Base-by-base conservation (phyloP, 257 asterid species). In the Thymus quinquecostatus region DNA sequence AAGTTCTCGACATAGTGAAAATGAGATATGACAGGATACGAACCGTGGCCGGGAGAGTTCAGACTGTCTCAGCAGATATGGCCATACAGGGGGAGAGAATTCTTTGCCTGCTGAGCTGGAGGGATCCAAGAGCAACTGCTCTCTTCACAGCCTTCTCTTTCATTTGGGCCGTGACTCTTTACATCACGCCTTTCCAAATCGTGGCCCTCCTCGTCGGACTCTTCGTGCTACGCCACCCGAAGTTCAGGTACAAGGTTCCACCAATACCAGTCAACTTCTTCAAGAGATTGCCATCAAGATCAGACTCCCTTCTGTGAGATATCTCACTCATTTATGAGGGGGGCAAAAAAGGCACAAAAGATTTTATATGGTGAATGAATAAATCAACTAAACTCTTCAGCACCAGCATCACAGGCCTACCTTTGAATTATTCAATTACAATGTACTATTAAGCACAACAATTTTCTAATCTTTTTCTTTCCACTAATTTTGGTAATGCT, bases 51-150 rank as follows among this genome's bases (percentile, higher is more conserved):
- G 95, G 96, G 3, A 76, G 88, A 80, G 97, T 94, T 65, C 98
- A 94, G 55, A 86, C 79, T 0, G 97, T 86, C 77, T 68, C 88
- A 1, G 93, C 96, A 21, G 98, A 91, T 75, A 70, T 91, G 81
- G 98, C 98, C 8, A 84, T 85, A 6, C 98, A 93, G 69, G 98
- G 87, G 10, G 98, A 94, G 79, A 82, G 98, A 69, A 87, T 86
- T 11, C 89, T 89, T 41, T 75, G 90, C 28, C 74, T 94, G 73
- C 72, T 94, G 64, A 94, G 88, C 87, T 94, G 98, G 98, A 86
- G 98, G 80, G 98, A 94, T 72, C 96, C 97, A 0, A 79, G 98
- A 78, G 97, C 96, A 14, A 89, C 98, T 0, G 91, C 96, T 1
- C 80, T 89, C 41, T 75, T 94, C 50, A 82, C 90, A 32, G 71